Conservation (phyloP, 2,329 filamentous ascomycete species). For the Beauveria australis region DNA sequence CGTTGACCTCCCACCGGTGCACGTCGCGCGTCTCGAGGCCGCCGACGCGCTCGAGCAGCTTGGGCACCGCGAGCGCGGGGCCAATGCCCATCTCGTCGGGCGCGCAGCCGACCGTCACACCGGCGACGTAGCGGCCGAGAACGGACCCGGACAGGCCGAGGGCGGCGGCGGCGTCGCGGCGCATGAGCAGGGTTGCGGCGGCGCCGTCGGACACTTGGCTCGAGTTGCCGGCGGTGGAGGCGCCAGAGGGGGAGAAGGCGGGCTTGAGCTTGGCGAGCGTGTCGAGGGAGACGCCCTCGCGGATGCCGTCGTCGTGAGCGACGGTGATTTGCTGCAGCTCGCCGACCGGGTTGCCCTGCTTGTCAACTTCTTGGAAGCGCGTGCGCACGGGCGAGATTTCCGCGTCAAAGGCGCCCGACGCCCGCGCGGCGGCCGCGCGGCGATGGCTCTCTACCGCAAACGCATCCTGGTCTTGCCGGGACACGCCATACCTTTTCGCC, state of each 20-base stretch:
- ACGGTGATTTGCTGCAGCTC: constrained; percentile 58
- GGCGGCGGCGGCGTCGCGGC: constrained; percentile 66
- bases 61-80: constrained; percentile 77
- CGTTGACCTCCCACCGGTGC: constrained; percentile 87
- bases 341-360: constrained; percentile 47
- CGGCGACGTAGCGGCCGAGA: constrained; percentile 75
- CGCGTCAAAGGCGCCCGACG: constrained; percentile 59
- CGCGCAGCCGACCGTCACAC: constrained; percentile 65
- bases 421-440: constrained; percentile 63
- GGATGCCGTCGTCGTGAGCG: constrained; percentile 73
- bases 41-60: constrained; percentile 62
- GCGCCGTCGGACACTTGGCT: constrained; percentile 85
- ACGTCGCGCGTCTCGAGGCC: constrained; percentile 63
- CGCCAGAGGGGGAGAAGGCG: constrained; percentile 67
- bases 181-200: constrained; percentile 75
- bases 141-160: constrained; percentile 63
- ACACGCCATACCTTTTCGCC: constrained; percentile 65
- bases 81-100: constrained; percentile 95
- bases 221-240: constrained; percentile 78
- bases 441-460: constrained; percentile 70
- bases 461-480: constrained; percentile 68
- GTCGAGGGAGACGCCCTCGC: constrained; percentile 58
- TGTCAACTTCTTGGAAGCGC: constrained; percentile 55
- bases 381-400: constrained; percentile 80
- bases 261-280: constrained; percentile 74